Base-by-base conservation (phyloP, 2,329 filamentous ascomycete genomes). In the Allantophomopsis cytisporea region DNA sequence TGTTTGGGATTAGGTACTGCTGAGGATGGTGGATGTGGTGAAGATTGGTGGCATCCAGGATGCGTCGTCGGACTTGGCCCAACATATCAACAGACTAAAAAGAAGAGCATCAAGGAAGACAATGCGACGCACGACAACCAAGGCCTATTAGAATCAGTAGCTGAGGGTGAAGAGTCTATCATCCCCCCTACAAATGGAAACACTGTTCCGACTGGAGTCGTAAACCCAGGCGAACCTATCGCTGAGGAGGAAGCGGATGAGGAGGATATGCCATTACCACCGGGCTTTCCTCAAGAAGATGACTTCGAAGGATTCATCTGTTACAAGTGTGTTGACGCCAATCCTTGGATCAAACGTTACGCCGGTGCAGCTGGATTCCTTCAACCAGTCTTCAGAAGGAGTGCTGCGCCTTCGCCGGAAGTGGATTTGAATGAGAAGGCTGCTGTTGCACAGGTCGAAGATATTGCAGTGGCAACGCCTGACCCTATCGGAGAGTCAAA, bases 41-140 rank as follows among this genome's bases (percentile, higher is more conserved):
- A 96, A 62, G 89, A 96, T 55, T 96, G 89, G 89, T 96, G 86
- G 71, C 89, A 96, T 62, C 86, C 89, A 1, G 87, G 91, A 45
- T 96, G 89, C 55, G 64, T 96, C 7, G 76, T 94, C 37, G 88
- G 88, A 5, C 63, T 93, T 49, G 77, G 80, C 1, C 73, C 85
- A 10, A 71, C 76, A 43, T 88, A 83, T 76, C 76, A 68, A 46
- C 76, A 80, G 53, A 68, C 58, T 35, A 50, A 46, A 50, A 56
- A 40, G 36, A 35, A 28, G 48, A 51, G 62, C 52, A 64, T 60
- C 58, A 54, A 58, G 47, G 58, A 49, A 41, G 42, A 30, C 46
- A 38, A 7, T 14, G 43, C 39, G 51, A n/a, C 42, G 7, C 61
- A 62, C 35, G 34, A 46, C 13, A 41, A 48, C 1, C 48, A 53